Conservation (phyloP, 2,329 filamentous ascomycete species). For the Coniochaeta prunicola region DNA sequence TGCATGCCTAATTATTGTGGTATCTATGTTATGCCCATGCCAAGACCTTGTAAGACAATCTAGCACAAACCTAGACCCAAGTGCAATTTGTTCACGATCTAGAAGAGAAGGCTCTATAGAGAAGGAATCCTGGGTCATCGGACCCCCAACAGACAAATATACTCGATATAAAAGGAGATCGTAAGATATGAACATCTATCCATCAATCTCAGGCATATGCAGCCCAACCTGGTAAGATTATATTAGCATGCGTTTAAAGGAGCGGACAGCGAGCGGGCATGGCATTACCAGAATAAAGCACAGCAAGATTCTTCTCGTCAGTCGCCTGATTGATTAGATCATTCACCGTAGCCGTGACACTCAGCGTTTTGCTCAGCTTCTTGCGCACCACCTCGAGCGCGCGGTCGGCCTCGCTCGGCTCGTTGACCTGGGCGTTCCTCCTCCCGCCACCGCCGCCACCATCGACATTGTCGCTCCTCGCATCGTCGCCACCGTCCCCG, state of each 20-base stretch:
- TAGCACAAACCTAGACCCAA: background rate
- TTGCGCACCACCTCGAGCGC: constrained; percentile 91
- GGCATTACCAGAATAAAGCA: constrained; percentile 81
- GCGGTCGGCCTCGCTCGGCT: constrained; percentile 73
- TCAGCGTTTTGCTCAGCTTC: constrained; percentile 90
- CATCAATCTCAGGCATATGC: constrained; percentile 30
- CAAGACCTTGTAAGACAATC: too few relatives aligned
- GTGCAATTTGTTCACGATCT: background rate
- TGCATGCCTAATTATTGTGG: too few relatives aligned
- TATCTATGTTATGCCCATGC: too few relatives aligned
- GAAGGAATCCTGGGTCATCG: too few relatives aligned
- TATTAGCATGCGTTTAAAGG: constrained; percentile 14
- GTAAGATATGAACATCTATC: background rate
- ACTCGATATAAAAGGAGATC: too few relatives aligned
- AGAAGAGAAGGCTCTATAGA: background rate
- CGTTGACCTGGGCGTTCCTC: constrained; percentile 37
- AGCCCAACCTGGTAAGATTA: constrained; percentile 30
- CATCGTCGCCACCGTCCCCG: constrained; percentile 24
- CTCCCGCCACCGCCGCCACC: constrained; percentile 24
- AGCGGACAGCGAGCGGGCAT: too few relatives aligned
- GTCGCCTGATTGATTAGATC: constrained; percentile 94
- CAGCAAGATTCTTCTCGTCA: constrained; percentile 85
- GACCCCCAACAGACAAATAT: too few relatives aligned
- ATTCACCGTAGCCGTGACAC: constrained; percentile 91
- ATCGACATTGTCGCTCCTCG: constrained; percentile 23